These are phyloP conservation scores for Luzula sylvatica DNA, from an alignment of 176 grass and related monocot species.

Conservation along the genomic window DNA sequence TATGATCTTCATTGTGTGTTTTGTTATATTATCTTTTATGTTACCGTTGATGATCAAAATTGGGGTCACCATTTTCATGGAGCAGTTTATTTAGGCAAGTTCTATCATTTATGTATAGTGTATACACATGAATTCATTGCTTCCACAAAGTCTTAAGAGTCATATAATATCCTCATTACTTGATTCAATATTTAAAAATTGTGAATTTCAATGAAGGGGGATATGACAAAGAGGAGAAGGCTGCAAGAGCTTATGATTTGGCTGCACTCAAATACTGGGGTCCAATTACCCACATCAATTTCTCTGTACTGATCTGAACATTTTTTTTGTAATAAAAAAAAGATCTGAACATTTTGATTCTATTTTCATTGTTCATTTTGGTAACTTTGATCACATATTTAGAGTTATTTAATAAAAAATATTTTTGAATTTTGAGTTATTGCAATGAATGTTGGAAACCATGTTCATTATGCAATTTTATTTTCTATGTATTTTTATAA, in stretches of 20 bases:
- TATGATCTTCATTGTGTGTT: not conserved
- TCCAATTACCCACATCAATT: conserved; percentile 75
- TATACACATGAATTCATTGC: too few relatives aligned
- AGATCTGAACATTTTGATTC: too few relatives aligned
- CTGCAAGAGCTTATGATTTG: conserved; percentile 80
- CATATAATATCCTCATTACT: not conserved
- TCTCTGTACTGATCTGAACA: conserved; percentile 65
- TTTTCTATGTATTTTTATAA: too few relatives aligned
- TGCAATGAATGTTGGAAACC: too few relatives aligned
- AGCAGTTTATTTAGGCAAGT: conserved; percentile 89
- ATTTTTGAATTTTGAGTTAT: too few relatives aligned
- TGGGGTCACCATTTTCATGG: not conserved
- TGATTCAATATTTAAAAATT: not conserved
- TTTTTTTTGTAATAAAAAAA: too few relatives aligned
- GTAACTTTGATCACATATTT: too few relatives aligned
- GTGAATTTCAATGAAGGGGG: conserved; percentile 42
- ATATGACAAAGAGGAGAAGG: conserved; percentile 91
- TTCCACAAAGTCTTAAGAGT: too few relatives aligned
- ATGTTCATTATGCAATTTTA: too few relatives aligned
- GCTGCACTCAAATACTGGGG: conserved; percentile 97
- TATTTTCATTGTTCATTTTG: too few relatives aligned
- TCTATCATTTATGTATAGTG: not conserved
- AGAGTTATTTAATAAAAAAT: too few relatives aligned
- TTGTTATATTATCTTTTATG: not conserved
- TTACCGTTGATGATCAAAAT: not conserved